Evolutionary conservation across 2,329 filamentous ascomycete genomes (phyloP).

Genomic region (Venturia pyrina): DNA sequence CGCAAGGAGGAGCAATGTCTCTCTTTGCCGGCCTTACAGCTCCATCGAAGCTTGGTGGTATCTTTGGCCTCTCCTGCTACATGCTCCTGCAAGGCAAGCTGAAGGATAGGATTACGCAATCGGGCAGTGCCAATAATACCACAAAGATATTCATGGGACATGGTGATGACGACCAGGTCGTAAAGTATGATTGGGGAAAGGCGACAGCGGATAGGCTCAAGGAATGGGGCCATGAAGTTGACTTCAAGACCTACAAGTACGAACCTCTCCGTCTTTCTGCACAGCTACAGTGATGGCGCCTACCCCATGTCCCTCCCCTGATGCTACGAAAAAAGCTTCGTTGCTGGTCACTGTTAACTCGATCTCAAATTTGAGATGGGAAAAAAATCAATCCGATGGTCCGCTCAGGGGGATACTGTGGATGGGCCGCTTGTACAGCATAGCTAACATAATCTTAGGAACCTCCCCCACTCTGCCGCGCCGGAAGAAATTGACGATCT

Average conservation of each 20-base stretch:
- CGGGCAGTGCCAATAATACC: constrained; percentile 51
- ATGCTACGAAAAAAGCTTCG: neutral
- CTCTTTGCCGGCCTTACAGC: constrained; percentile 70
- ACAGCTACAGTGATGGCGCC: neutral
- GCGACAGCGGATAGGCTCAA: constrained; percentile 57
- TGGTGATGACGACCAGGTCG: constrained; percentile 66
- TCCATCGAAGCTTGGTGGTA: constrained; percentile 68
- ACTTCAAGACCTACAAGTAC: constrained; percentile 59
- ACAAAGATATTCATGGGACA: constrained; percentile 87
- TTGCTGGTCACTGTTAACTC: neutral
- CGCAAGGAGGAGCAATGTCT: constrained; percentile 79
- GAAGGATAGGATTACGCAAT: constrained; percentile 29
- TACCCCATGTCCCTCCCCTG: neutral
- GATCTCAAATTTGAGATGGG: constrained; percentile 42
- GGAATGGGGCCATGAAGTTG: constrained; percentile 60
- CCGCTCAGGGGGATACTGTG: neutral
- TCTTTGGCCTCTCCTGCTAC: constrained; percentile 78
- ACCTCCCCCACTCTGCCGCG: constrained; percentile 64
- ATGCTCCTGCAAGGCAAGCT: constrained; percentile 60
- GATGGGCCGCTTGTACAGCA: constrained; percentile 35
- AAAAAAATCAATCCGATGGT: neutral
- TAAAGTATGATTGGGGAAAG: constrained; percentile 59
- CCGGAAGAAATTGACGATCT: constrained; percentile 73
- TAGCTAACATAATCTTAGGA: neutral
- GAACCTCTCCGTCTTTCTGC: neutral